Conservation (phyloP, 345 rosid species). For the Camelina sativa region DNA sequence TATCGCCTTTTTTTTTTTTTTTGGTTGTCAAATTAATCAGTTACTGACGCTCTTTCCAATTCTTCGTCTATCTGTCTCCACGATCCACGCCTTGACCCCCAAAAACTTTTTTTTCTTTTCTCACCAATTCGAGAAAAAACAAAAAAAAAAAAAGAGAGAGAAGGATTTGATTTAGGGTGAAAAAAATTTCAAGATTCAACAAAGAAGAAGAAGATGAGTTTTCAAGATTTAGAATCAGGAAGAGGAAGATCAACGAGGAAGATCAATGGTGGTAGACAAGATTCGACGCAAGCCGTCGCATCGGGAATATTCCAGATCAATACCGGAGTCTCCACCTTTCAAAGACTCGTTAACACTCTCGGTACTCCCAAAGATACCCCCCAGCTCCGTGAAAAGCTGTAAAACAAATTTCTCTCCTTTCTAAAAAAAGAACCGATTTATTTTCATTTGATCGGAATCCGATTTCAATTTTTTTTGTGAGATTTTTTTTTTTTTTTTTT, state of each 20-base stretch:
- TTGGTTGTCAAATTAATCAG: slow-evolving; percentile 1
- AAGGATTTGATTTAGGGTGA: no score
- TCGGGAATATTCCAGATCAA: slow-evolving; percentile 99
- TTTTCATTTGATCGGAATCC: no score
- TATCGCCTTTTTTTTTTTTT: background rate
- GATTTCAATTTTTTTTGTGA: background rate
- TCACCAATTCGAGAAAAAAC: background rate
- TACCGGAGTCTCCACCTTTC: slow-evolving; percentile 93
- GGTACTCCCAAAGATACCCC: slow-evolving; percentile 98
- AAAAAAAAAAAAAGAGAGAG: no score
- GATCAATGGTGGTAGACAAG: slow-evolving; percentile 62
- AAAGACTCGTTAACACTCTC: slow-evolving; percentile 90
- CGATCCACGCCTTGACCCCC: slow-evolving; percentile 40
- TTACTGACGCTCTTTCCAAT: background rate
- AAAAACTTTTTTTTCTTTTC: background rate
- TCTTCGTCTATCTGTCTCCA: slow-evolving; percentile 34
- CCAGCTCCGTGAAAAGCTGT: slow-evolving; percentile 97
- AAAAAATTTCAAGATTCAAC: background rate
- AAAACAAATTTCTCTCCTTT: no score
- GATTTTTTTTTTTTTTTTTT: background rate
- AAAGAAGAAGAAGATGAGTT: slow-evolving; percentile 59
- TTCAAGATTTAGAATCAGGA: slow-evolving; percentile 84
- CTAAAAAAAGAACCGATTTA: no score
- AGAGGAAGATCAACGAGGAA: slow-evolving; percentile 64
- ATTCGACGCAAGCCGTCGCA: slow-evolving; percentile 86